Evolutionary conservation across 305 asterid genomes (phyloP), one percentile per base, ranked within the genome.

Genomic region (Andrographis paniculata): DNA sequence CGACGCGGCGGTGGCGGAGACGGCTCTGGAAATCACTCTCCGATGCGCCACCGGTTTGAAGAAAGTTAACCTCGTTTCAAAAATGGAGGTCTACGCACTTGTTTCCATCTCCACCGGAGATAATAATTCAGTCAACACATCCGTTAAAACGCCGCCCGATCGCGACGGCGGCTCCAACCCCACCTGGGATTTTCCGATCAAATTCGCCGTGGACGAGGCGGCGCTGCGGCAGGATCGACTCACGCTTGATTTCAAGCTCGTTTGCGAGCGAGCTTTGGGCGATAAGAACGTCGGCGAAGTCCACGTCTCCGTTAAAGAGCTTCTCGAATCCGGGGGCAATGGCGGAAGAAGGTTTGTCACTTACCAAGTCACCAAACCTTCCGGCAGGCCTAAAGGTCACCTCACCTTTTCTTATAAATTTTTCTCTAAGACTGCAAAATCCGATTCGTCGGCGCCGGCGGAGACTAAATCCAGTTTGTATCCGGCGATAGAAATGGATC

Each of bases 221-320:
- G 76, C 75, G 31, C 74, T 81, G 17, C 71, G 50, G 61, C 64
- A 49, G 69, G 72, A 78, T 66, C 77, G 72, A 17, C 79, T 82
- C 13, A 64, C 65, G 2, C 81, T 89, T 36, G 75, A 70, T 18
- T 67, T 89, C 67, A 64, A 66, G 63, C 73, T 88, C 27, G 57
- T 77, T 0, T 79, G 94, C 56, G 76, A 82, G 56, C 45, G 94
- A 4, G 78, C 73, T 0, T 61, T 82, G 2, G 93, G 95, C 1
- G 95, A 88, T 53, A 79, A 67, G 30, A 93, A 77, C 59, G 63
- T 84, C 33, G 97, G 95, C 1, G 83, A 75, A 39, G 94, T 84
- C 17, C 55, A 47, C 28, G 85, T 84, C 7, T 82, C 93, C 9
- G 14, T 84, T 1, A 75, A 77, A 12, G 95, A 88, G 53, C 94